Percentiles rank a stretch among this genome's conserved stretches.
phyloP scores from a whole-genome alignment of 257 asterid genomes.

The Marsdenia floribunda region DNA sequence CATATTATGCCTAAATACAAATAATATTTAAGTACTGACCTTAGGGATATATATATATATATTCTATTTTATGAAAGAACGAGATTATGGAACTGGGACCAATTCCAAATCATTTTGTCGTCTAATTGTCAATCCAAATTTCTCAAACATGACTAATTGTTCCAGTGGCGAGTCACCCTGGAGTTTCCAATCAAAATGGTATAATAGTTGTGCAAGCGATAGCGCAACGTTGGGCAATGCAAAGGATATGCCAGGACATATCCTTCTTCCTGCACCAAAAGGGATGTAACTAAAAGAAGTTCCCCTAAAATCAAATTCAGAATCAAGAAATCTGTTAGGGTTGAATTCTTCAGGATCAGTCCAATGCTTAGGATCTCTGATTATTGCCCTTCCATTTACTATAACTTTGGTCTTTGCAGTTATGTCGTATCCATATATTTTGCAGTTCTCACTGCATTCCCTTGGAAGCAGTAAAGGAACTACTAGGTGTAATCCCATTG shows the following conservation, averaged over 20 bases:
- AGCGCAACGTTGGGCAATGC: not conserved
- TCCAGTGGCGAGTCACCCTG: not conserved
- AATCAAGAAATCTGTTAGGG: constrained; percentile 4
- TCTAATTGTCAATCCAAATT: not conserved
- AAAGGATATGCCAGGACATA: not conserved
- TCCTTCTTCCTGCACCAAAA: constrained; percentile 4
- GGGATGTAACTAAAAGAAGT: not conserved
- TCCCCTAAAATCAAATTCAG: not conserved
- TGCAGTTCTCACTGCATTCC: not conserved
- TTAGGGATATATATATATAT: too few species aligned
- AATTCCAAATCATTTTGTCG: not conserved
- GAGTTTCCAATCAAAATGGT: not conserved
- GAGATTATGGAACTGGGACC: not conserved
- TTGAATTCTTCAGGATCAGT: not conserved
- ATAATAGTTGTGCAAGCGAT: not conserved
- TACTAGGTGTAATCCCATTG: too few species aligned
- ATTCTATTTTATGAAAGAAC: too few species aligned
- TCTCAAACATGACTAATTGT: not conserved
- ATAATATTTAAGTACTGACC: too few species aligned
- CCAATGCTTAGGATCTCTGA: not conserved
- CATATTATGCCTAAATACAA: too few species aligned
- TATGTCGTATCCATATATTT: not conserved
- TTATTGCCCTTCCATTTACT: not conserved
- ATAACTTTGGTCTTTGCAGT: not conserved
- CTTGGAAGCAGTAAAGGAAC: not conserved